phyloP scores from a whole-genome alignment of 345 rosid genomes.

The Combretum micranthum region DNA sequence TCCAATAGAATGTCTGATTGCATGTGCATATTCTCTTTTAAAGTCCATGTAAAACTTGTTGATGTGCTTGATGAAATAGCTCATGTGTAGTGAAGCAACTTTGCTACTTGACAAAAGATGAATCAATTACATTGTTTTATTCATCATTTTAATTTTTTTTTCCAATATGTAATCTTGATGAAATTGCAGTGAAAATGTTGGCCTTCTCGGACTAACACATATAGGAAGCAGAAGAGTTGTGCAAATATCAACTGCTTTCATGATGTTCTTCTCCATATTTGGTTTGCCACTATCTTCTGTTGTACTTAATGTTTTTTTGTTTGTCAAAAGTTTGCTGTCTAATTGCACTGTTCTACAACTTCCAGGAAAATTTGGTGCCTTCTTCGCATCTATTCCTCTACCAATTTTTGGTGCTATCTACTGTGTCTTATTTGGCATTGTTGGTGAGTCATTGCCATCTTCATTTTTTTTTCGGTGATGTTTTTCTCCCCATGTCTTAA shows the following conservation, averaged over 20 bases:
- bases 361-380: conserved; percentile 92
- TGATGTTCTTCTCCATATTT: conserved; percentile 95
- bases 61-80: no score
- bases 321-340: background rate
- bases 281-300: conserved; percentile 40
- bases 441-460: conserved; percentile 44
- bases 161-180: background rate
- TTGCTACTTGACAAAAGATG: no score
- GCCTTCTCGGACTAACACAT: conserved; percentile 82
- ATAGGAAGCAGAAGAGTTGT: conserved; percentile 96
- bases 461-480: no score
- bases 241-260: conserved; percentile 88
- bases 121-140: no score
- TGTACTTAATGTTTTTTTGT: background rate
- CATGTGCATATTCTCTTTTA: no score
- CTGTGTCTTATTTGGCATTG: conserved; percentile 84
- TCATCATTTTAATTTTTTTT: no score
- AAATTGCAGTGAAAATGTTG: conserved; percentile 84
- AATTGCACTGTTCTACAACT: background rate
- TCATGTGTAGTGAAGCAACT: no score
- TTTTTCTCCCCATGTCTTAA: background rate
- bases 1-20: no score
- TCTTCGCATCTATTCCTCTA: conserved; percentile 92
- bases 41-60: no score
- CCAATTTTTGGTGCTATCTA: conserved; percentile 90